Evolutionary conservation across 176 grass and related monocot species (phyloP), one percentile per base, ranked within the genome.

Genomic region (Juncus inflexus): DNA sequence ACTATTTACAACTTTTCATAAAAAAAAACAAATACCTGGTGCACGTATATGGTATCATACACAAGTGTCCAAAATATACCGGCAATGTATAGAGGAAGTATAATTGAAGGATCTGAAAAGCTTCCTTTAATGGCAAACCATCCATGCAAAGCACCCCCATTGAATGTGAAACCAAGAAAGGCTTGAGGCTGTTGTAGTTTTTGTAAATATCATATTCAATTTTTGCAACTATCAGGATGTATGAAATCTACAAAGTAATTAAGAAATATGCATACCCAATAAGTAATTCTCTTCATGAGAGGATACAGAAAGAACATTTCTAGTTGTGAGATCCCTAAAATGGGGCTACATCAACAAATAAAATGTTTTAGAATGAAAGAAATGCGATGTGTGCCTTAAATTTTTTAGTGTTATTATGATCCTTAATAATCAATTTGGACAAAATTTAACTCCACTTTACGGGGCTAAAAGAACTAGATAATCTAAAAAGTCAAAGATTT

Each of bases 21-120:
- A 28, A 28, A 14, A 45, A 14, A 41, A 37, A n/a, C n/a, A n/a
- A n/a, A 42, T 58, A 84, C 81, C 63, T 79, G 70, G 70, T 84
- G 81, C 42, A 76, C 81, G 42, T 84, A 84, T 70, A 84, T 84
- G 6, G 81, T 84, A 65, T 84, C 81, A n/a, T 84, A 84, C 43
- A 84, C 58, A 42, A 84, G 70, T 37, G 81, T 84, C 81, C 81
- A 84, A 58, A 47, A 79, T 50, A 84, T 65, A 65, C 81, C 75
- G 42, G 70, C 70, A 58, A 35, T 67, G 58, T 79, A 78, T 12
- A 84, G 36, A 13, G 81, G 81, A 8, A 84, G 40, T 56, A 79
- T 51, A 58, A 79, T 75, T 65, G 68, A 40, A 28, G 19, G 19
- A 83, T 78, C 75, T 19, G 15, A 42, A 14, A 84, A 75, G 55